phyloP scores from a whole-genome alignment of 2,329 filamentous ascomycete genomes.

The Aspergillus aculeatus region DNA sequence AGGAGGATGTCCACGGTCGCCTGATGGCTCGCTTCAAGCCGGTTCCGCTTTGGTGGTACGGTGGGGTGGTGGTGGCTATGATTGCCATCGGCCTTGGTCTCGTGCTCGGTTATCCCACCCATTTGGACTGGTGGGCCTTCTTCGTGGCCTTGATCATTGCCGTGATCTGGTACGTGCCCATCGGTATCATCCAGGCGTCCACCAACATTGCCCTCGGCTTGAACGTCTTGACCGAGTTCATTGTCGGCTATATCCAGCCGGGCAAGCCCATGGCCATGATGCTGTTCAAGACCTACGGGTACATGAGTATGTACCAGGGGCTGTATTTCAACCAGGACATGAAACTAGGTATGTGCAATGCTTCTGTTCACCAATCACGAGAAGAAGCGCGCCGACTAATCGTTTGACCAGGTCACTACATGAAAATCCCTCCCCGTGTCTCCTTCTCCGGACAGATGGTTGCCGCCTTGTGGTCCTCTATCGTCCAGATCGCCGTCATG shows the following conservation, averaged over 20 bases:
- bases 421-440: constrained; percentile 55
- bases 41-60: constrained; percentile 60
- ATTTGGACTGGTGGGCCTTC: constrained; percentile 71
- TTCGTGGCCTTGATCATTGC: constrained; percentile 65
- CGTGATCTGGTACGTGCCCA: constrained; percentile 61
- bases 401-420: constrained; percentile 54
- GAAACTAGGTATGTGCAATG: constrained; percentile 51
- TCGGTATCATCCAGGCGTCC: constrained; percentile 65
- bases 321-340: constrained; percentile 65
- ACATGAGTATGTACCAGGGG: constrained; percentile 66
- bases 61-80: constrained; percentile 47
- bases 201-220: constrained; percentile 65
- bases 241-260: constrained; percentile 71
- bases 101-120: constrained; percentile 59
- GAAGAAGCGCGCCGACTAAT: not conserved
- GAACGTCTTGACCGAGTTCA: constrained; percentile 72
- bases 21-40: constrained; percentile 59
- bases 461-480: constrained; percentile 50
- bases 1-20: constrained; percentile 54
- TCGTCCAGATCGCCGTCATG: constrained; percentile 50
- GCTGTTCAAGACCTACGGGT: constrained; percentile 75
- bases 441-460: constrained; percentile 54
- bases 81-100: constrained; percentile 52
- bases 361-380: too few species aligned
- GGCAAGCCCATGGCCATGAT: constrained; percentile 71